Evolutionary conservation across 73 alveolate species (phyloP).

Genomic region (Symbiodinium natans): DNA sequence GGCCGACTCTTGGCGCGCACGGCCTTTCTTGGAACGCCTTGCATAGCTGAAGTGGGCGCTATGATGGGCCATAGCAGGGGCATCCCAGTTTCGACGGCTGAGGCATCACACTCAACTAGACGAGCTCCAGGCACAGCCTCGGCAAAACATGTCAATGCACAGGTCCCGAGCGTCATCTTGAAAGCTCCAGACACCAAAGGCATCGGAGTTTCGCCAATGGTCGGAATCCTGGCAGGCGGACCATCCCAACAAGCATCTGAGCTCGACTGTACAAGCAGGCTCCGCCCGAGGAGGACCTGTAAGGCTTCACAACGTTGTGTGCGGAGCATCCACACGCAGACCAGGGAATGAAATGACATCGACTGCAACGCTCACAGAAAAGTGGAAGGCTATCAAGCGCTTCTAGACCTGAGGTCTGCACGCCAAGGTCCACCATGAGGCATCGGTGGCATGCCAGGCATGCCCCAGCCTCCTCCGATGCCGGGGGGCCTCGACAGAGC

Average conservation of each 20-base stretch:
- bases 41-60: not conserved
- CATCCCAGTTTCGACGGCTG: not conserved
- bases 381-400: not conserved
- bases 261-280: not conserved
- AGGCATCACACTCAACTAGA: conserved; percentile 61
- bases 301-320: too few species aligned
- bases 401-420: not conserved
- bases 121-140: conserved; percentile 93
- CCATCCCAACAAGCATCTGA: not conserved
- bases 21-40: conserved; percentile 77
- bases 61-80: not conserved
- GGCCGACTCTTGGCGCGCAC: conserved; percentile 45
- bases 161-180: not conserved
- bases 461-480: conserved; percentile 58
- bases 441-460: conserved; percentile 67
- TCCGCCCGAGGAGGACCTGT: conserved; percentile 12
- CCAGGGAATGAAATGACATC: too few species aligned
- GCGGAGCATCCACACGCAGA: not conserved
- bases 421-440: conserved; percentile 72
- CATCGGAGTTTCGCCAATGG: conserved; percentile 77
- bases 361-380: too few species aligned
- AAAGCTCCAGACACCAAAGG: not conserved
- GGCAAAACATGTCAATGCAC: not conserved
- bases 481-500: conserved; percentile 58
- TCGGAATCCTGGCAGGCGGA: conserved; percentile 66